Percentiles rank a stretch among this genome's conserved stretches.
These are phyloP conservation scores for Daldinia sp. DNA, from an alignment of 2,329 filamentous ascomycete genomes.

Conservation along the genomic window DNA sequence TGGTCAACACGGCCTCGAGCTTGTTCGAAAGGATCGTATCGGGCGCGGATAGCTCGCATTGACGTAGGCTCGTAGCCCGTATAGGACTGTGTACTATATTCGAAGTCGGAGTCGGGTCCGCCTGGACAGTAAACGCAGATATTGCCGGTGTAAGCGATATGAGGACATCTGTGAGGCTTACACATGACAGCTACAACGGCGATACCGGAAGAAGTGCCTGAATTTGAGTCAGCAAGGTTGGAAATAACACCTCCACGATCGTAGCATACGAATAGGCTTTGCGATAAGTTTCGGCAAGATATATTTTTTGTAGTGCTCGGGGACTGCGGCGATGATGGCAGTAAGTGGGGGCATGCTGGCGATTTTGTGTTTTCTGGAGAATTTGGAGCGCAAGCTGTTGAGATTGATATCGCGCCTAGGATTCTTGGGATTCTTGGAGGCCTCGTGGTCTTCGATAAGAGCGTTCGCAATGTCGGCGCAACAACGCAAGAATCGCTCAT, in stretches of 20 bases:
- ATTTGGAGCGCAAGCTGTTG: conserved; percentile 85
- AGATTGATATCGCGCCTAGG: conserved; percentile 90
- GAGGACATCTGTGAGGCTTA: conserved; percentile 96
- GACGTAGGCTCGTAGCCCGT: conserved; percentile 98
- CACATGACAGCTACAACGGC: conserved; percentile 99
- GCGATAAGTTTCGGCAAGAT: conserved; percentile 96
- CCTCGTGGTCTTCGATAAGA: conserved; percentile 93
- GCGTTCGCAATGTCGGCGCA: conserved; percentile 96
- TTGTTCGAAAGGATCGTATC: conserved; percentile 98
- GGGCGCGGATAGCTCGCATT: conserved; percentile 96
- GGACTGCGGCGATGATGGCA: conserved; percentile 96
- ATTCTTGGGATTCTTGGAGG: conserved; percentile 77
- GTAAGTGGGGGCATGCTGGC: conserved; percentile 90
- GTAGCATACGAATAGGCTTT: conserved; percentile 81
- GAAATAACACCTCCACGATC: background rate
- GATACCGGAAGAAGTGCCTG: conserved; percentile 87
- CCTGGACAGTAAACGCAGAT: conserved; percentile 99
- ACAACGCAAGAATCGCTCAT: conserved; percentile 91
- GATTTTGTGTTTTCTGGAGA: conserved; percentile 92
- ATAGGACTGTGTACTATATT: conserved; percentile 99
- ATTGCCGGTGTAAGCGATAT: conserved; percentile 98
- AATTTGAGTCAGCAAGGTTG: conserved; percentile 17
- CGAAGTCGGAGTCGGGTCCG: conserved; percentile 97
- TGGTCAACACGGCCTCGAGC: conserved; percentile 95
- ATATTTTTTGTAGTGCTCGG: conserved; percentile 99